A percentile compares a stretch with the other conserved stretches of the same genome.
Evolutionary conservation across 202 grass and related monocot genomes (phyloP).

Genomic region (Schoenoplectus tabernaemontani): DNA sequence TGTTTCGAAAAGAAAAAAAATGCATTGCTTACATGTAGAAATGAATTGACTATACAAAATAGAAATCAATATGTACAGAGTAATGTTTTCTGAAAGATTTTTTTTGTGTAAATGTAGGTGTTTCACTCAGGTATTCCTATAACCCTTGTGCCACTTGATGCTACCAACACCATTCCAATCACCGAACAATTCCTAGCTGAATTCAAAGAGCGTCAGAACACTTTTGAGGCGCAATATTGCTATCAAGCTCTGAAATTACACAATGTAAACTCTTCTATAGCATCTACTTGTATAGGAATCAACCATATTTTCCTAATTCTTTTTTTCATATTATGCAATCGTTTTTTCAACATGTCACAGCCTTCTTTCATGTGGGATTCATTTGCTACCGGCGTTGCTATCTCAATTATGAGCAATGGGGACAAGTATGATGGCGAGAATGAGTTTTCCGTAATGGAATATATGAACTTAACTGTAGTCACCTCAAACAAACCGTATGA

Average conservation of each 20-base stretch:
- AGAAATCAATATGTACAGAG: background rate
- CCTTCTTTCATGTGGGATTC: slow-evolving; percentile 77
- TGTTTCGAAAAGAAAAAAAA: background rate
- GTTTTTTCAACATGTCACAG: slow-evolving; percentile 23
- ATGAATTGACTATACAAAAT: background rate
- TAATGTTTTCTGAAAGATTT: slow-evolving; percentile 5
- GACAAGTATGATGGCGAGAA: slow-evolving; percentile 33
- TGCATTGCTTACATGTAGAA: background rate
- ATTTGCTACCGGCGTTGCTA: slow-evolving; percentile 46
- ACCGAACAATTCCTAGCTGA: slow-evolving; percentile 51
- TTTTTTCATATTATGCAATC: background rate
- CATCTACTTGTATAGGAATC: background rate
- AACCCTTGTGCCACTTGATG: slow-evolving; percentile 77
- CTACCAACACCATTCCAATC: slow-evolving; percentile 71
- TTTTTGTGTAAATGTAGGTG: slow-evolving; percentile 32
- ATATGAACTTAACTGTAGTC: slow-evolving; percentile 47
- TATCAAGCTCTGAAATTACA: slow-evolving; percentile 59
- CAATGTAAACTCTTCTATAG: slow-evolving; percentile 6
- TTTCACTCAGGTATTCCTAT: slow-evolving; percentile 73
- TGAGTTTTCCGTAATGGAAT: slow-evolving; percentile 59
- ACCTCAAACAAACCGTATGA: slow-evolving; percentile 64
- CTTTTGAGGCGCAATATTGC: slow-evolving; percentile 63
- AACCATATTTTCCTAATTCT: background rate
- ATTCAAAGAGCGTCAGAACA: slow-evolving; percentile 44
- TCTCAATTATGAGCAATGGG: slow-evolving; percentile 47